Evolutionary conservation across 2,329 filamentous ascomycete species (phyloP).

Genomic region (Stachybotrys chlorohalonatus): DNA sequence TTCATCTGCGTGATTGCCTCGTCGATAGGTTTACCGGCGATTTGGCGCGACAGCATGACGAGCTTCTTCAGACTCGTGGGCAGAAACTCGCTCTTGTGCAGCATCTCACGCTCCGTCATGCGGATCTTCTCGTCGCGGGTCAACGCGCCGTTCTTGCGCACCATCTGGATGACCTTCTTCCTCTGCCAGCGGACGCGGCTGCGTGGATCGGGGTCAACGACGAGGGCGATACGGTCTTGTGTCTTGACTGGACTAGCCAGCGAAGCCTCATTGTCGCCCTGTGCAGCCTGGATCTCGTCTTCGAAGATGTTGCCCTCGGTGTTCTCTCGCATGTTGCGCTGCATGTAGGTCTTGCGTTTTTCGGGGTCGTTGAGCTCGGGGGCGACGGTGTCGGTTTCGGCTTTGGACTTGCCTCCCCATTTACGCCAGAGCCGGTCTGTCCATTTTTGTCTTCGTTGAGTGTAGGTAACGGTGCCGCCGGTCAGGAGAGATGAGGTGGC

Average conservation of each 20-base stretch:
- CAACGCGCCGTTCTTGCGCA: constrained; percentile 47
- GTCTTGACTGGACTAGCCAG: constrained; percentile 26
- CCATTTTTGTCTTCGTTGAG: constrained; percentile 32
- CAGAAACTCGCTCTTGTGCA: constrained; percentile 59
- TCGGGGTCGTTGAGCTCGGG: constrained; percentile 32
- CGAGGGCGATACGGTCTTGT: constrained; percentile 46
- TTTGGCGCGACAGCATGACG: constrained; percentile 74
- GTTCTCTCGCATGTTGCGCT: constrained; percentile 29
- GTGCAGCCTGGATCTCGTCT: constrained; percentile 32
- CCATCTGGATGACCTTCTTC: constrained; percentile 71
- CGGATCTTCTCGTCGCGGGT: constrained; percentile 57
- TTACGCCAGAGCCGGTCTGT: constrained; percentile 29
- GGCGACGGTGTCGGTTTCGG: constrained; percentile 17
- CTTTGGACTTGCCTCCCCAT: constrained; percentile 21
- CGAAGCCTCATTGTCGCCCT: constrained; percentile 11
- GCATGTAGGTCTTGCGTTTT: constrained; percentile 30
- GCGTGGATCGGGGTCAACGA: constrained; percentile 67
- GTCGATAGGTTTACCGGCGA: constrained; percentile 85
- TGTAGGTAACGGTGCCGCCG: constrained; percentile 7
- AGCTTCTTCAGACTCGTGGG: constrained; percentile 91
- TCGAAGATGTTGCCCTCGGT: constrained; percentile 54
- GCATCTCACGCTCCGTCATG: constrained; percentile 47
- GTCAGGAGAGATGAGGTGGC: constrained; percentile 9
- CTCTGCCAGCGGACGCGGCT: constrained; percentile 68
- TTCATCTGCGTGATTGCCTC: constrained; percentile 93